These are phyloP conservation scores for Termitomyces sp. DNA, from an alignment of 768 basidiomycete species.

Conservation along the genomic window DNA sequence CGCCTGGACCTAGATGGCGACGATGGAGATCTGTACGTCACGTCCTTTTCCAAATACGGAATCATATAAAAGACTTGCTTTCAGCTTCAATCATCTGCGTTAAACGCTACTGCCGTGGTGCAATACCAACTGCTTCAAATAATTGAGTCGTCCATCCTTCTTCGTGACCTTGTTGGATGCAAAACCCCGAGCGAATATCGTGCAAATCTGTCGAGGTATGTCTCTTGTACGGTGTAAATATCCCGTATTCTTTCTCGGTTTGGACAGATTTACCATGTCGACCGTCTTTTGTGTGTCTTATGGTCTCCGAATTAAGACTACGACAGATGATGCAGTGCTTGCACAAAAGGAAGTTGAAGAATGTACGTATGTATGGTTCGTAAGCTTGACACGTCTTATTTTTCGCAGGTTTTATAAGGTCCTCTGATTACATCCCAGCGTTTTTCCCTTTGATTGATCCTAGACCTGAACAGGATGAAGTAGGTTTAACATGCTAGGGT, in stretches of 20 bases:
- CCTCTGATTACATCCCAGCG: no score
- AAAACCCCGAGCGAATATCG: background rate
- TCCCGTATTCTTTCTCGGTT: background rate
- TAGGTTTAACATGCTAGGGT: background rate
- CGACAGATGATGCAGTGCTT: constrained; percentile 3
- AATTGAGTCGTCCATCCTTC: constrained; percentile 5
- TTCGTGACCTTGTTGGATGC: constrained; percentile 7
- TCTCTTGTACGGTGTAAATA: background rate
- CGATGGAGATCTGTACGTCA: constrained; percentile 26
- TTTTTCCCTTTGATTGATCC: background rate
- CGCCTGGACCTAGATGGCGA: constrained; percentile 24
- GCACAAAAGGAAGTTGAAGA: constrained; percentile 1
- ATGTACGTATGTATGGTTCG: background rate
- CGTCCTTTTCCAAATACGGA: background rate
- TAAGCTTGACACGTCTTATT: background rate
- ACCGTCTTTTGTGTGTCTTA: constrained; percentile 10
- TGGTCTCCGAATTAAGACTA: constrained; percentile 4
- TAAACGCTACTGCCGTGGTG: constrained; percentile 4
- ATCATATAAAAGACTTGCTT: background rate
- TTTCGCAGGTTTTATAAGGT: constrained; percentile 1
- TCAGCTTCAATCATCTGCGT: constrained; percentile 5
- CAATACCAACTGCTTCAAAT: constrained; percentile 9
- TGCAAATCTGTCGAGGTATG: constrained; percentile 6
- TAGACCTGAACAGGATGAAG: background rate
- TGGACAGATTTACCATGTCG: constrained; percentile 7